phyloP scores from a whole-genome alignment of 257 asterid species.

The Fraxinus pennsylvanica region DNA sequence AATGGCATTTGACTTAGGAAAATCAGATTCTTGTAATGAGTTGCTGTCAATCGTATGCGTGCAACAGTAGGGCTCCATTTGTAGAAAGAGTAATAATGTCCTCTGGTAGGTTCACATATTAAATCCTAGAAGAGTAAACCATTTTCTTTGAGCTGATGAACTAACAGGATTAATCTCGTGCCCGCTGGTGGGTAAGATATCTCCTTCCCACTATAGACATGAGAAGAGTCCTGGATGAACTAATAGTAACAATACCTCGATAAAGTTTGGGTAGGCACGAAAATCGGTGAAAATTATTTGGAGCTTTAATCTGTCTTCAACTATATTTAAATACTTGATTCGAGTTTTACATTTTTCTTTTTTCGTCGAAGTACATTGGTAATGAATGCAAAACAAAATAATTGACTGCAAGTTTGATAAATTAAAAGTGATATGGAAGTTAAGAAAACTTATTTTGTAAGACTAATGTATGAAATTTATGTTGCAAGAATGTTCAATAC shows the following conservation, averaged over 20 bases:
- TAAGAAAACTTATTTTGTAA: too few relatives aligned
- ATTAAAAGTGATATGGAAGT: too few relatives aligned
- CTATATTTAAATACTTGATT: not conserved
- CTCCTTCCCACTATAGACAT: too few relatives aligned
- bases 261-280: not conserved
- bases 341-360: not conserved
- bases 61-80: not conserved
- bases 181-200: too few relatives aligned
- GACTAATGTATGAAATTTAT: too few relatives aligned
- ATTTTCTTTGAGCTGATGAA: not conserved
- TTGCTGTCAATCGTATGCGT: conserved; percentile 20
- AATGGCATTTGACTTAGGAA: not conserved
- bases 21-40: conserved; percentile 4
- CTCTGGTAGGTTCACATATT: not conserved
- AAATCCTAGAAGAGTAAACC: too few relatives aligned
- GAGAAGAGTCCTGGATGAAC: too few relatives aligned
- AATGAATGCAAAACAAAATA: not conserved
- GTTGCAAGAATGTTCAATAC: too few relatives aligned
- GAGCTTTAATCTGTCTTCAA: not conserved
- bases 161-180: too few relatives aligned
- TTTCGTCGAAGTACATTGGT: not conserved
- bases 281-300: not conserved
- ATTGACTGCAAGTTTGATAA: too few relatives aligned
- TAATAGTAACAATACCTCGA: too few relatives aligned
- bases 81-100: too few relatives aligned